Conservation (phyloP, 176 grass and related monocot genomes). For the Microstegium vimineum region DNA sequence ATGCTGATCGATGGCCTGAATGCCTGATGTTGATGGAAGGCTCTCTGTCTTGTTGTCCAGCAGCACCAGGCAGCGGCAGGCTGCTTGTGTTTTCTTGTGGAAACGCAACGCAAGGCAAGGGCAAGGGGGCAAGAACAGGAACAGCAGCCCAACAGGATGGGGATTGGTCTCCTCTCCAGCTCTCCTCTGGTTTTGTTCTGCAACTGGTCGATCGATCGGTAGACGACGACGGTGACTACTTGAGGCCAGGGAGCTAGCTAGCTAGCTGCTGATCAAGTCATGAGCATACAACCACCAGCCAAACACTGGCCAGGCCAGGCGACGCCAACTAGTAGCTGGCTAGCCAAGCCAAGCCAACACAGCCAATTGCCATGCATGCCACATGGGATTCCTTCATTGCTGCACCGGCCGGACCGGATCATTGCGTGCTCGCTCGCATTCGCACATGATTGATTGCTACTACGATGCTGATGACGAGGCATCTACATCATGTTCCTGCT, state of each 20-base stretch:
- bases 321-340: no score
- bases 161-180: not conserved
- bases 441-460: constrained; percentile 2
- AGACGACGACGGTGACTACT: not conserved
- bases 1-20: not conserved
- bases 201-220: not conserved
- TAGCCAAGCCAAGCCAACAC: no score
- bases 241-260: no score
- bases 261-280: no score
- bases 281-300: no score
- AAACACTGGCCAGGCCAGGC: no score
- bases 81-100: no score
- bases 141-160: not conserved
- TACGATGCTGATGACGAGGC: not conserved
- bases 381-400: not conserved
- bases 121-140: no score
- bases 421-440: not conserved
- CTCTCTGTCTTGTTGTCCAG: not conserved
- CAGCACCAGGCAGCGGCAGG: no score
- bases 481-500: not conserved
- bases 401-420: not conserved
- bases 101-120: no score
- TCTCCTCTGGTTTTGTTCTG: not conserved
- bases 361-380: not conserved
- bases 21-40: no score